Evolutionary conservation across 139 green algal genomes (phyloP), one percentile per base, ranked within the genome.

Genomic region (Volvox reticuliferus): DNA sequence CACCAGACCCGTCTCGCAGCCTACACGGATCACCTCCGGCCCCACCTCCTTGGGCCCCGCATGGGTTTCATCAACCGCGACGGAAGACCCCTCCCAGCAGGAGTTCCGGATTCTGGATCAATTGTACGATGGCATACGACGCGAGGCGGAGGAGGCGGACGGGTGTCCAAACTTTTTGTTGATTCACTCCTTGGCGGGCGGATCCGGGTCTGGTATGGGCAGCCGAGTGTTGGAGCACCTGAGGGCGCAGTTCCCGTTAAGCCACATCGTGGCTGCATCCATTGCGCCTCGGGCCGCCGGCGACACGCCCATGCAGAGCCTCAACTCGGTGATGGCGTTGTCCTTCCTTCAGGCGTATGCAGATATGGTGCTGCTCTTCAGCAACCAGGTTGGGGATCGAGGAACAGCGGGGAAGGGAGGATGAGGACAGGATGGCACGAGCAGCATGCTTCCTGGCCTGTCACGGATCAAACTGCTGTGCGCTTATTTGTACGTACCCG

Each of bases 331-430:
- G 0, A 92, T 95, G 91, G 84, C 93, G 19, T 91, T 95, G 68
- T 93, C 90, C 63, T 93, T 95, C 75, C 75, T 95, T 36, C 92
- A 93, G 84, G 91, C 93, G 0, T 95, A 95, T 22, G 82, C 93
- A 21, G 93, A 95, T 69, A 65, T 86, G 22, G 93, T 93, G 20
- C n/a, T 93, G 88, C 68, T 95, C 44, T 92, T 92, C 80, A 88
- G 88, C 88, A 95, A 94, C 71, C 82, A 93, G 69, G 85, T 36
- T 21, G 22, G 33, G 0, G 2, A 22, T 28, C 37, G 79, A 28
- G 16, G 37, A n/a, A 36, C 44, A 55, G 44, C 5, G 44, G 44
- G 44, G 9, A 55, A 55, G 44, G 9, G 44, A 12, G 67, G 14
- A 12, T 75, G 24, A 75, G 26, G 44, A 14, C 44, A 55, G 44